phyloP scores from a whole-genome alignment of 1,284 basidiomycete species.

The Dichomitus squalens region DNA sequence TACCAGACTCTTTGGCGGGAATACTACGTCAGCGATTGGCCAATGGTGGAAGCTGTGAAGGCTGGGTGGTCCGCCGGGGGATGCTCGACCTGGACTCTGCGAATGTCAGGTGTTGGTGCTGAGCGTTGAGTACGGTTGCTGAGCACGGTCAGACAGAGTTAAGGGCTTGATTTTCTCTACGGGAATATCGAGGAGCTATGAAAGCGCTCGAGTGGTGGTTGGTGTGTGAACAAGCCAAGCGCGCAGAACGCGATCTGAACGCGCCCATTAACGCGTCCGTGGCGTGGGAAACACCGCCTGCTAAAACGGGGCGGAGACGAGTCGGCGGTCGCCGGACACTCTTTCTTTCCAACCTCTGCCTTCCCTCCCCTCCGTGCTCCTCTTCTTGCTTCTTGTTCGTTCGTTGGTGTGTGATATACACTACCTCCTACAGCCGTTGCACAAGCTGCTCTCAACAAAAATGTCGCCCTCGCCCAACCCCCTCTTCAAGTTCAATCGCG shows the following conservation, averaged over 20 bases:
- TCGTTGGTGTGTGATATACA: constrained; percentile 15
- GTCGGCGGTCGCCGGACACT: constrained; percentile 23
- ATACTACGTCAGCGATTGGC: background rate
- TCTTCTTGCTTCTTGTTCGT: constrained; percentile 27
- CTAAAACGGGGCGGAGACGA: constrained; percentile 16
- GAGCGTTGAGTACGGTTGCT: too few species aligned
- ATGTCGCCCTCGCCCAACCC: constrained; percentile 30
- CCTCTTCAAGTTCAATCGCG: constrained; percentile 39
- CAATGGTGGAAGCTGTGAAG: too few species aligned
- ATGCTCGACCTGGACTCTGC: too few species aligned
- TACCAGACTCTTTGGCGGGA: background rate
- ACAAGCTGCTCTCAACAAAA: background rate
- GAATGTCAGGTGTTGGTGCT: too few species aligned
- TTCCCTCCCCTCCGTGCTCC: constrained; percentile 9
- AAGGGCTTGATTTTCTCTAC: background rate
- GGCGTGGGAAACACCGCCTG: constrained; percentile 26
- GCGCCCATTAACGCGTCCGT: constrained; percentile 21
- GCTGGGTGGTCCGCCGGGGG: too few species aligned
- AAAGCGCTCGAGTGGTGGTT: background rate
- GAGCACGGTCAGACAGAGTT: too few species aligned
- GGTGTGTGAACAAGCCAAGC: background rate
- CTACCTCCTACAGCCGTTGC: constrained; percentile 10
- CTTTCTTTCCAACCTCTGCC: constrained; percentile 25
- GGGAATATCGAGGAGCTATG: background rate
- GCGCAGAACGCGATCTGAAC: constrained; percentile 11